Evolutionary conservation across 768 basidiomycete genomes (phyloP), one percentile per base, ranked within the genome.

Genomic region (Amanita rubescens): DNA sequence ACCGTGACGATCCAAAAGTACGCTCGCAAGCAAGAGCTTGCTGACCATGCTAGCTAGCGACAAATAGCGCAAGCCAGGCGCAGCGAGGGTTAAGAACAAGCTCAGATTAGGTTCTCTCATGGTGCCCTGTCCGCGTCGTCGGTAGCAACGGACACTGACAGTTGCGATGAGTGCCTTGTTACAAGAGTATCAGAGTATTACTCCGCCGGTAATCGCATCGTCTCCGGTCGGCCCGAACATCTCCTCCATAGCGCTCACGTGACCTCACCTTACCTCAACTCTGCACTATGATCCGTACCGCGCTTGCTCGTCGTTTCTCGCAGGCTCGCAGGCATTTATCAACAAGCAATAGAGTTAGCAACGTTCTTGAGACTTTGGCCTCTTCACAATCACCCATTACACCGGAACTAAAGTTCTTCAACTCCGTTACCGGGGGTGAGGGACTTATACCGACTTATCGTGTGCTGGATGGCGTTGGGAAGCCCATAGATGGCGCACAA

Each of bases 361-460:
- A 15, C 7, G 32, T 25, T 2, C 57, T 59, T 20, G 67, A 64
- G 10, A 61, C 65, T 48, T 61, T 78, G 27, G 75, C 74, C 2
- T 74, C 69, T 32, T 70, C 76, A 12, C 66, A 62, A 54, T 85
- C 85, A 0, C 84, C 85, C 15, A 79, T 93, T 39, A 81, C 83
- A 6, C 66, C 87, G 12, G 80, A 77, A 51, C 78, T 90, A 34
- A 69, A 82, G 47, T 93, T 91, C 73, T 85, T 92, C 74, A 91
- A 91, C 67, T 80, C 88, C 0, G 81, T 92, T 25, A 79, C 78
- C 33, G 73, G 72, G 8, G 77, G 76, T 38, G 74, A 76, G 12
- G 73, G 75, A 19, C 78, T 78, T 60, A 92, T 95, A 59, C 90
- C 94, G 3, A 90, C 92, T 3, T 95, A 85, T 69, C 78, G 94